These are phyloP conservation scores for Trichoderma endophyticum DNA, from an alignment of 2,329 filamentous ascomycete species.

Conservation along the genomic window DNA sequence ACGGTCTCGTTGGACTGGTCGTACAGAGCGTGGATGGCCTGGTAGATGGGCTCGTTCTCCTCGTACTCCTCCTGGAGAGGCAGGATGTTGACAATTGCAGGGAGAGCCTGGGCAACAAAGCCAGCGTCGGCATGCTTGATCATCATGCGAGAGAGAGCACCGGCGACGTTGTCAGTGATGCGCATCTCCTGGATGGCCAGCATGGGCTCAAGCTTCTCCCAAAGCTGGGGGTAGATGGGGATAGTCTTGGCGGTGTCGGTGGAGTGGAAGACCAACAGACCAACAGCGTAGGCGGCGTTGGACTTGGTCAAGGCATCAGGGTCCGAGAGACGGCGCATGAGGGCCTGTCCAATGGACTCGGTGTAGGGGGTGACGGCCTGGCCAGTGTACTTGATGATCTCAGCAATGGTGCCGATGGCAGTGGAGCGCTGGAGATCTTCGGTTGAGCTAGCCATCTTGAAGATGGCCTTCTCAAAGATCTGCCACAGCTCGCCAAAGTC, in stretches of 20 bases:
- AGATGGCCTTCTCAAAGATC: constrained; percentile 86
- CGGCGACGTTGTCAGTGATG: constrained; percentile 88
- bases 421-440: constrained; percentile 86
- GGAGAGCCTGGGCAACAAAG: constrained; percentile 77
- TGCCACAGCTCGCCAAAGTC: constrained; percentile 90
- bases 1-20: constrained; percentile 66
- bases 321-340: constrained; percentile 83
- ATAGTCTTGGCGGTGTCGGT: constrained; percentile 67
- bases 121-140: constrained; percentile 79
- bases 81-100: constrained; percentile 71
- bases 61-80: constrained; percentile 92
- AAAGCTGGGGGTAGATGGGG: constrained; percentile 72
- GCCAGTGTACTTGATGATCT: constrained; percentile 84
- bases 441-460: constrained; percentile 82
- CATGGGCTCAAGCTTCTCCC: constrained; percentile 81
- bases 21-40: constrained; percentile 86
- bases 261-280: constrained; percentile 79
- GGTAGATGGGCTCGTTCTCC: constrained; percentile 92
- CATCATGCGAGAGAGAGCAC: constrained; percentile 90
- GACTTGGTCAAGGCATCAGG: constrained; percentile 90
- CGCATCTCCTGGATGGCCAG: constrained; percentile 74
- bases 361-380: constrained; percentile 80
- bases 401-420: constrained; percentile 86
- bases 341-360: constrained; percentile 67
- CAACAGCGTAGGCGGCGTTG: constrained; percentile 89